Evolutionary conservation across 495 filamentous ascomycete species (phyloP).

Genomic region (Tuber microsphaerosporum): DNA sequence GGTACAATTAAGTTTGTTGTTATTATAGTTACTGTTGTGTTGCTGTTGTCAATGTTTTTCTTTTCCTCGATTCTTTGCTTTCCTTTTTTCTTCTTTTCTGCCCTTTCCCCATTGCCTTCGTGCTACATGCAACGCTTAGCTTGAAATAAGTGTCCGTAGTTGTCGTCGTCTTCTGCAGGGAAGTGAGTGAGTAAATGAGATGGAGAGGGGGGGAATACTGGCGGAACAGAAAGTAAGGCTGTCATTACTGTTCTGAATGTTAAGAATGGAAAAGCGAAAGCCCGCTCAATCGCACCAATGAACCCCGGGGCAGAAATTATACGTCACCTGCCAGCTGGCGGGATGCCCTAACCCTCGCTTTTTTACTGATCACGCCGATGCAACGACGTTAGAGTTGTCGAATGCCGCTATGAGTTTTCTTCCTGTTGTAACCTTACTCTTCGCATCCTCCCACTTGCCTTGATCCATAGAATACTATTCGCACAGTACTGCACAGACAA

Average conservation of each 20-base stretch:
- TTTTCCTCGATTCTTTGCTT: neutral
- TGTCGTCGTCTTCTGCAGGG: neutral
- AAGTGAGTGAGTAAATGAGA: neutral
- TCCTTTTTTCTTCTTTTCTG: neutral
- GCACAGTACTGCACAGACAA: neutral
- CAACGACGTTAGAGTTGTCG: slow-evolving; percentile 1
- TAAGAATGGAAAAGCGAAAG: neutral
- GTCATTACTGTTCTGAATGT: neutral
- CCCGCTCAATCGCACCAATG: neutral
- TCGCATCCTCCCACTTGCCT: neutral
- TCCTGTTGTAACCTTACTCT: neutral
- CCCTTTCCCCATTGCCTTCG: neutral
- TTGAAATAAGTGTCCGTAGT: neutral
- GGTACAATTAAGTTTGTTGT: neutral
- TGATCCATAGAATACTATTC: neutral
- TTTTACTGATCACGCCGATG: slow-evolving; percentile 2
- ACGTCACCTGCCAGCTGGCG: slow-evolving; percentile 5
- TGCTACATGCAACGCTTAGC: neutral
- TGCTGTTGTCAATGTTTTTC: neutral
- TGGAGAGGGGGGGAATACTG: neutral
- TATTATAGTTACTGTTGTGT: neutral
- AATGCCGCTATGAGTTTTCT: neutral
- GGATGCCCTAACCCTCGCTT: neutral
- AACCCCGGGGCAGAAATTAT: neutral
- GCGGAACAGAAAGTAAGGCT: neutral